These are phyloP conservation scores for Purshia tridentata DNA, from an alignment of 306 rosid genomes.

Conservation along the genomic window DNA sequence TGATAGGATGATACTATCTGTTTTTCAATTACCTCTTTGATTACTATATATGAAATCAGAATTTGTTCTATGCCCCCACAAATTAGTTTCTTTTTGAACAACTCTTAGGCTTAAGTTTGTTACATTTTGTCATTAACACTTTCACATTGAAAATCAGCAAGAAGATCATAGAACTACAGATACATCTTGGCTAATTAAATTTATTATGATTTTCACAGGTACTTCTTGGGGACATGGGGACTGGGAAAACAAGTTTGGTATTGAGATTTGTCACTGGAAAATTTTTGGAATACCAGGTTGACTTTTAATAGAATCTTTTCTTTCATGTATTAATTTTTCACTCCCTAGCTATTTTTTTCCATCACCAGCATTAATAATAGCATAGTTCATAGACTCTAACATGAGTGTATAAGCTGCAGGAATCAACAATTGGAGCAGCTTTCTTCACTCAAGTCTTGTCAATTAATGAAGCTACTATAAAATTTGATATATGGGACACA, in stretches of 20 bases:
- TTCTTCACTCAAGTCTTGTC: conserved; percentile 86
- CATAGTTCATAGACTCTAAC: not conserved
- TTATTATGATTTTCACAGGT: conserved; percentile 43
- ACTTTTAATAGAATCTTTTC: not conserved
- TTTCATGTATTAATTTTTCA: conserved; percentile 5
- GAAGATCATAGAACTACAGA: not conserved
- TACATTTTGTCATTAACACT: not conserved
- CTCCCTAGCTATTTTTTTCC: not conserved
- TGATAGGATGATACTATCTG: not conserved
- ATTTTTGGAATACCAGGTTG: conserved; percentile 79
- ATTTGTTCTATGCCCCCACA: not conserved
- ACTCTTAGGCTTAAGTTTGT: not conserved
- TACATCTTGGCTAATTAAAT: not conserved
- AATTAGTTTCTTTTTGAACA: not conserved
- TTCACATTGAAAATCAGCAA: not conserved
- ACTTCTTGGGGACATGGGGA: conserved; percentile 86
- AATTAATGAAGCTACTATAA: conserved; percentile 67
- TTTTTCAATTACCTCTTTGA: not conserved
- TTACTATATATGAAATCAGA: not conserved
- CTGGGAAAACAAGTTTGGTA: conserved; percentile 89
- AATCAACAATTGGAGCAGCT: conserved; percentile 92
- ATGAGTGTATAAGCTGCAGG: conserved; percentile 38
- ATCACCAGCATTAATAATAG: not conserved
- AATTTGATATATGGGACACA: conserved; percentile 94
- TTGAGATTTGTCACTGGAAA: conserved; percentile 86